A percentile compares a stretch with the other conserved stretches of the same genome.
Conservation (phyloP, 768 basidiomycete species). For the Lentinula edodes region DNA sequence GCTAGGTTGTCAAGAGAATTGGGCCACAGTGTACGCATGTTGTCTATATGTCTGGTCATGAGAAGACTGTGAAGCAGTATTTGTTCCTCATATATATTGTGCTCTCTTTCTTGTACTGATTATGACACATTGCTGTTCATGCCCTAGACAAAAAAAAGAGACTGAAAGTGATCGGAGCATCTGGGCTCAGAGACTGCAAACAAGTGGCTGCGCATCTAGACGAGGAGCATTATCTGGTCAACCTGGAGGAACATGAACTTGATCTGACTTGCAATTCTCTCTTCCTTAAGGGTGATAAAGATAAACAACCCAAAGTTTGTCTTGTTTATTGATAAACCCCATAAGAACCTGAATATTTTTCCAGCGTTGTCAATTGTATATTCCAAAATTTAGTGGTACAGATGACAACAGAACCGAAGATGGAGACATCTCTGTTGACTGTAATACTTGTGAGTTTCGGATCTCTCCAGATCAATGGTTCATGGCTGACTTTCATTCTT, state of each 20-base stretch:
- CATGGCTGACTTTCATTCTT: conserved; percentile 13
- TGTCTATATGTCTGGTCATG: conserved; percentile 77
- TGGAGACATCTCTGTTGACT: conserved; percentile 36
- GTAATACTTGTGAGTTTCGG: conserved; percentile 33
- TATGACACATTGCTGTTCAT: neutral
- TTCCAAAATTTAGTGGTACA: conserved; percentile 47
- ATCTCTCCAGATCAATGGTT: conserved; percentile 5
- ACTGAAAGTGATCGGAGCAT: conserved; percentile 76
- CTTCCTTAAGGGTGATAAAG: neutral
- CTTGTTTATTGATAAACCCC: neutral
- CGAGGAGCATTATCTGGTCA: conserved; percentile 60
- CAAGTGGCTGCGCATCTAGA: conserved; percentile 50
- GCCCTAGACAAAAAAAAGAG: conserved; percentile 56
- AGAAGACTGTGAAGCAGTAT: conserved; percentile 69
- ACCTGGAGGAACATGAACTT: conserved; percentile 54
- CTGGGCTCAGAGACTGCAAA: conserved; percentile 91
- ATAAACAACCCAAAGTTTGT: conserved; percentile 48
- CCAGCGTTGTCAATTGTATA: conserved; percentile 69
- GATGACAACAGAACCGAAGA: conserved; percentile 21
- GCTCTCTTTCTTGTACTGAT: neutral
- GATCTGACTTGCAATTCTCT: conserved; percentile 30
- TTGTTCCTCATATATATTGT: conserved; percentile 50
- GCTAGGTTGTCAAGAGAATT: conserved; percentile 63
- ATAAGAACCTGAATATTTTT: neutral
- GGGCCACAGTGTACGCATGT: conserved; percentile 78